These are phyloP conservation scores for Heliamphora pulchella DNA, from an alignment of 179 eudicot species.

Conservation along the genomic window DNA sequence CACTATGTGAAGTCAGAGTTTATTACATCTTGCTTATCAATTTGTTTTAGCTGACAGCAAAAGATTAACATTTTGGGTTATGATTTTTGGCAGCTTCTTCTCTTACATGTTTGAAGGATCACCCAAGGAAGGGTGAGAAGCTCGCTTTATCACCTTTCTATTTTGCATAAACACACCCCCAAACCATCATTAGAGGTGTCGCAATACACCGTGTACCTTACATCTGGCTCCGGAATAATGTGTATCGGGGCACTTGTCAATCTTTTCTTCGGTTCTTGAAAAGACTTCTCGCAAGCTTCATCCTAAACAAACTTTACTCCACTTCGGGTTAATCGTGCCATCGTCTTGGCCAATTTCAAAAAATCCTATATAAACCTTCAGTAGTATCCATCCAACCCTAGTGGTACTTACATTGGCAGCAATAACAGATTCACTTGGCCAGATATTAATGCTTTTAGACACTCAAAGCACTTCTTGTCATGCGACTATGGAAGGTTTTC, in stretches of 20 bases:
- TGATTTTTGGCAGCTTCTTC: slow-evolving; percentile 60
- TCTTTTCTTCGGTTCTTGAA: no score
- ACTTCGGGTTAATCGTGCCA: no score
- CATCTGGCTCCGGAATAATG: no score
- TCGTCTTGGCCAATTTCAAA: no score
- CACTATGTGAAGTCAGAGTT: not conserved
- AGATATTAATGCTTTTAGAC: slow-evolving; percentile 70
- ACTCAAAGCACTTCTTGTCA: slow-evolving; percentile 88
- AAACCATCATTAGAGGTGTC: no score
- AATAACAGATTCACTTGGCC: slow-evolving; percentile 96
- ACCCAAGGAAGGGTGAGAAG: slow-evolving; percentile 91
- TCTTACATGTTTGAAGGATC: slow-evolving; percentile 85
- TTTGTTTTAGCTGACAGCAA: not conserved
- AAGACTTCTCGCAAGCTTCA: no score
- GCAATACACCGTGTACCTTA: no score
- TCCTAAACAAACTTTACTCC: no score
- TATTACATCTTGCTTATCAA: not conserved
- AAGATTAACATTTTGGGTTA: not conserved
- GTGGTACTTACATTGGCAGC: slow-evolving; percentile 99
- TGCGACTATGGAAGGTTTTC: slow-evolving; percentile 88
- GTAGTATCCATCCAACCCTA: slow-evolving; percentile 20
- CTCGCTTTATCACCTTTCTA: slow-evolving; percentile 61
- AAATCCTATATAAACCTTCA: no score
- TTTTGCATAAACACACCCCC: no score
- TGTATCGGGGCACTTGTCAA: no score